These are phyloP conservation scores for Rhodotorula kratochvilovae DNA, from an alignment of 768 basidiomycete genomes.

Conservation along the genomic window DNA sequence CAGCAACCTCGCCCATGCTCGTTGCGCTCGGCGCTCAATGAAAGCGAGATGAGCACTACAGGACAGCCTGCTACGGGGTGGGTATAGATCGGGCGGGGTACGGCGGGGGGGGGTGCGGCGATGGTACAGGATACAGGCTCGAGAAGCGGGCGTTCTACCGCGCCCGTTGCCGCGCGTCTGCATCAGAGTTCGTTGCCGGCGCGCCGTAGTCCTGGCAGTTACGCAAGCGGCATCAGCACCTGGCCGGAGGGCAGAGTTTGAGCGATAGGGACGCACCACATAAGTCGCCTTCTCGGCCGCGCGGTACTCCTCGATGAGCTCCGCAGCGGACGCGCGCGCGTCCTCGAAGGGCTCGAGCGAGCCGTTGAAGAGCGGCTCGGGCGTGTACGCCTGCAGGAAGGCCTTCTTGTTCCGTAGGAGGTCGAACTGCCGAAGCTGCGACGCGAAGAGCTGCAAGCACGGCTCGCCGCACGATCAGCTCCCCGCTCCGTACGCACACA, in stretches of 20 bases:
- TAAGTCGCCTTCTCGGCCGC: conserved; percentile 95
- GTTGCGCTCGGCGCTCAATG: too few species aligned
- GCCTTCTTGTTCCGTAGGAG: conserved; percentile 79
- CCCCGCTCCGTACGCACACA: not conserved
- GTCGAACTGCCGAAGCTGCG: conserved; percentile 94
- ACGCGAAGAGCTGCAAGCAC: conserved; percentile 73
- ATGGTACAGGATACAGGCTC: not conserved
- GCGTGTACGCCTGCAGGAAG: conserved; percentile 95
- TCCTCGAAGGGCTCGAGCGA: conserved; percentile 97
- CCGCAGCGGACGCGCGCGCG: conserved; percentile 82
- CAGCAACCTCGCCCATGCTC: too few species aligned
- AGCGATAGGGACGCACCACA: conserved; percentile 59
- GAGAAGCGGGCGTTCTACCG: not conserved
- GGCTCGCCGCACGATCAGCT: not conserved
- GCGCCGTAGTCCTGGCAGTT: conserved; percentile 3
- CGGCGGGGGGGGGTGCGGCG: too few species aligned
- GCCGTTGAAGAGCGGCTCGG: conserved; percentile 85
- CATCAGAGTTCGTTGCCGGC: not conserved
- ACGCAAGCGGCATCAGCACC: not conserved
- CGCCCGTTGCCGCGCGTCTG: not conserved
- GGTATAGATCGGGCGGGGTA: too few species aligned
- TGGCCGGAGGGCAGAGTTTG: not conserved
- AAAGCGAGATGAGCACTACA: too few species aligned
- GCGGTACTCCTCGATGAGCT: conserved; percentile 86
- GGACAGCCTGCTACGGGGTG: too few species aligned